These are phyloP conservation scores for Entoloma clypeatum DNA, from an alignment of 1,284 basidiomycete genomes.

Conservation along the genomic window DNA sequence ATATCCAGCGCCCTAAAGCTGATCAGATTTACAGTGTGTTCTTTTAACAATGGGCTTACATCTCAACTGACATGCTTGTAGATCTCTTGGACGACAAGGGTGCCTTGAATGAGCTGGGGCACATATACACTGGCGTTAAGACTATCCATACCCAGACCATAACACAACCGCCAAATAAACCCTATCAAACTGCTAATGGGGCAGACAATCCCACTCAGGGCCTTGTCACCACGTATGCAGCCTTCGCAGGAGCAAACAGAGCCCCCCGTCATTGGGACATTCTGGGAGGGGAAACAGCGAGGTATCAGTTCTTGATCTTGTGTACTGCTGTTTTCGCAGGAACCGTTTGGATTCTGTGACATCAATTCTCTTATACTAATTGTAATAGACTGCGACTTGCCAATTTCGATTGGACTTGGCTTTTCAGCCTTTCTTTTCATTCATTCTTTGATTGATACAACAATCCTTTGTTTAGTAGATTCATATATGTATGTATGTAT, in stretches of 20 bases:
- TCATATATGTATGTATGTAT: too few relatives aligned
- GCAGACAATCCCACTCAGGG: constrained; percentile 32
- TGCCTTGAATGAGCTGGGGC: constrained; percentile 38
- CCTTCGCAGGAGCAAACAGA: constrained; percentile 14
- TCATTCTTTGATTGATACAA: too few relatives aligned
- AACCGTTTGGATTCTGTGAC: constrained; percentile 11
- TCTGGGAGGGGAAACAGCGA: constrained; percentile 10
- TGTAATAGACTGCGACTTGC: not conserved
- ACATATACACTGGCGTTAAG: constrained; percentile 39
- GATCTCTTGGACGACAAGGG: constrained; percentile 41
- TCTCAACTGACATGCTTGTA: constrained; percentile 16
- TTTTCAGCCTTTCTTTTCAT: too few relatives aligned
- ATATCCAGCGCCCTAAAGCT: constrained; percentile 33
- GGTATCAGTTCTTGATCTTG: constrained; percentile 8
- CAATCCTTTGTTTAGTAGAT: too few relatives aligned
- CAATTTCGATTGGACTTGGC: not conserved
- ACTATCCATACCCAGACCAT: constrained; percentile 35
- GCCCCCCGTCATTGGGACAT: constrained; percentile 12
- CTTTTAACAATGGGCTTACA: not conserved
- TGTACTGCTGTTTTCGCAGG: constrained; percentile 11
- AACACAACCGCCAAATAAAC: constrained; percentile 23
- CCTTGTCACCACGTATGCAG: constrained; percentile 31
- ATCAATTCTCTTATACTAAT: too few relatives aligned
- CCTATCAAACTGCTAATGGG: constrained; percentile 31
- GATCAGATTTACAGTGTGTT: constrained; percentile 38